Conservation (phyloP, 2,329 filamentous ascomycete species). For the Penicillium aurantiogriseum region DNA sequence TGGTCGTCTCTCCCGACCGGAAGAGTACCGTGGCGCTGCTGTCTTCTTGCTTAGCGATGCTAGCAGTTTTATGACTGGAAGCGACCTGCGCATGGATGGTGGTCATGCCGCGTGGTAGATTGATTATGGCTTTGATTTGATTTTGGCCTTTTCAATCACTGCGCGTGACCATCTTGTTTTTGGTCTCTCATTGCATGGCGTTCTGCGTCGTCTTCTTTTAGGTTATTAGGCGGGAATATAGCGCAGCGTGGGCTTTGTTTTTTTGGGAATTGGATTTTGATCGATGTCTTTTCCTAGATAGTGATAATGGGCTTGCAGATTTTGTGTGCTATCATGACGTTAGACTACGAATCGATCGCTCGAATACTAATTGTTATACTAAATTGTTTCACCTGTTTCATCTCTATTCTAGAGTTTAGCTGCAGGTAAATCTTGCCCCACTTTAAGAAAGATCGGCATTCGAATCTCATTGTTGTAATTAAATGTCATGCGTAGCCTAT, state of each 20-base stretch:
- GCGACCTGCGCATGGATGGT: conserved; percentile 55
- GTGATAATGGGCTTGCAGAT: background rate
- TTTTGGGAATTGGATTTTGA: background rate
- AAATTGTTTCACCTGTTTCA: no score
- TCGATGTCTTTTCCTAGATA: conserved; percentile 5
- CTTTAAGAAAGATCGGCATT: conserved; percentile 17
- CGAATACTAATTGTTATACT: conserved; percentile 7
- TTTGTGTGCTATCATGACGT: conserved; percentile 5
- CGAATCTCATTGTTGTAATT: background rate
- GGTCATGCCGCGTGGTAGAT: conserved; percentile 55
- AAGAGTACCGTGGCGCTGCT: conserved; percentile 63
- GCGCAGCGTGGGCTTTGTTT: conserved; percentile 3
- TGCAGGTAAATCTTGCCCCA: conserved; percentile 16
- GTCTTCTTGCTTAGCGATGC: conserved; percentile 50
- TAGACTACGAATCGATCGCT: conserved; percentile 24
- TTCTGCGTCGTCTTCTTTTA: conserved; percentile 7
- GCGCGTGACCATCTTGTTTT: conserved; percentile 13
- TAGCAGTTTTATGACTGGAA: conserved; percentile 57
- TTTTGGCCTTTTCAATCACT: conserved; percentile 6
- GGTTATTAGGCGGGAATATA: conserved; percentile 2
- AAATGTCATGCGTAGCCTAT: background rate
- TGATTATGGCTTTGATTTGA: background rate
- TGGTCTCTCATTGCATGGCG: conserved; percentile 24
- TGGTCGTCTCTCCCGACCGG: conserved; percentile 62
- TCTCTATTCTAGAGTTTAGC: background rate